Evolutionary conservation across 2,329 filamentous ascomycete genomes (phyloP).

Genomic region (Ustulina deusta): DNA sequence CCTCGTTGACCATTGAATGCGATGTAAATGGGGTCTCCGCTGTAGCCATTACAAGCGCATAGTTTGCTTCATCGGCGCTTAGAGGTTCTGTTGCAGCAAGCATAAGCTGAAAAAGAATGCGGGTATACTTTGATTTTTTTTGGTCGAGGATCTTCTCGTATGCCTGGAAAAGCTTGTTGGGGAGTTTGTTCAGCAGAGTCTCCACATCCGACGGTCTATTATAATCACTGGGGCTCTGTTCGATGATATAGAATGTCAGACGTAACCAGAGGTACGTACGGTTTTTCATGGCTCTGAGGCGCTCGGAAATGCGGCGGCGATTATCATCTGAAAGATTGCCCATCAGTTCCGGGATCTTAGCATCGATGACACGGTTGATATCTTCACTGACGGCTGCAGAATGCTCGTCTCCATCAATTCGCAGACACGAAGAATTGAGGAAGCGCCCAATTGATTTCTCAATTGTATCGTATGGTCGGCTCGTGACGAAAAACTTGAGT

Average conservation of each 20-base stretch:
- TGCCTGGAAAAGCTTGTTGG: background rate
- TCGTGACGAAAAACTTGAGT: conserved; percentile 26
- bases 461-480: conserved; percentile 21
- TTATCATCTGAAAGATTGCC: background rate
- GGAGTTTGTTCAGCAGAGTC: background rate
- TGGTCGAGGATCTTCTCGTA: conserved; percentile 25
- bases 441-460: background rate
- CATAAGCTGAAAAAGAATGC: conserved; percentile 10
- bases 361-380: conserved; percentile 26
- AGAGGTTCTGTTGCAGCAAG: conserved; percentile 18
- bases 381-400: conserved; percentile 10
- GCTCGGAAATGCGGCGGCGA: background rate
- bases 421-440: background rate
- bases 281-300: conserved; percentile 17
- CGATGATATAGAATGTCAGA: conserved; percentile 20
- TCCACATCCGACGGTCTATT: background rate
- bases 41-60: conserved; percentile 15
- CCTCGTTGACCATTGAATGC: background rate
- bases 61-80: background rate
- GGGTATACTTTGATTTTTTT: background rate
- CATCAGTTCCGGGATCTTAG: background rate
- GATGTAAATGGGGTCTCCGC: background rate
- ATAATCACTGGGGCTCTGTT: background rate
- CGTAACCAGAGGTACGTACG: conserved; percentile 30
- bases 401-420: conserved; percentile 19